Evolutionary conservation across 208 protist species (phyloP).

Genomic region (Angomonas ambiguus): DNA sequence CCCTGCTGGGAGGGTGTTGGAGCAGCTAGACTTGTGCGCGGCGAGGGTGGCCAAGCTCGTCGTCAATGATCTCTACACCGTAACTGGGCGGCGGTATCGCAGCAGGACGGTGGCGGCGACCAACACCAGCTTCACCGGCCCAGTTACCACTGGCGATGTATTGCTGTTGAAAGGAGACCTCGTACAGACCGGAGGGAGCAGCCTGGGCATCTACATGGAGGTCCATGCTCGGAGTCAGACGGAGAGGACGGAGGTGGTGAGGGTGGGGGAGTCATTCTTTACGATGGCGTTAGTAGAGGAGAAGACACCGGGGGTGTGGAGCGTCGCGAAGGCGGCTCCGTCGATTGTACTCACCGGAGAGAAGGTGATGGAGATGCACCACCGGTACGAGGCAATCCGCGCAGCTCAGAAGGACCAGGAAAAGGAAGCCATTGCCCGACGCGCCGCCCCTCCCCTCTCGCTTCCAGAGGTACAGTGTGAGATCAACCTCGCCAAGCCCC

Average conservation of each 20-base stretch:
- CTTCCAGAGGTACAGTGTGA: conserved; percentile 44
- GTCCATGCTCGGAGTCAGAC: too few species aligned
- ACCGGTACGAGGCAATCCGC: conserved; percentile 54
- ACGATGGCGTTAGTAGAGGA: conserved; percentile 81
- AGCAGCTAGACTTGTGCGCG: conserved; percentile 83
- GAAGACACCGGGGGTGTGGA: too few species aligned
- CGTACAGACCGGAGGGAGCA: conserved; percentile 74
- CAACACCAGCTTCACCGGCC: conserved; percentile 61
- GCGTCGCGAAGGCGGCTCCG: conserved; percentile 73
- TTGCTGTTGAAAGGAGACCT: conserved; percentile 66
- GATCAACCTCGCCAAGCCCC: conserved; percentile 52
- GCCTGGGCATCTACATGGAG: conserved; percentile 72
- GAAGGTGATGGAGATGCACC: conserved; percentile 50
- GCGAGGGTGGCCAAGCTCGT: conserved; percentile 45
- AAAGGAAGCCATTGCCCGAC: conserved; percentile 9
- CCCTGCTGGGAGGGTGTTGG: conserved; percentile 64
- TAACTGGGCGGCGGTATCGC: conserved; percentile 22
- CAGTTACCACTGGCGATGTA: conserved; percentile 81
- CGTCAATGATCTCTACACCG: conserved; percentile 12
- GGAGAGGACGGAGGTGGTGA: too few species aligned
- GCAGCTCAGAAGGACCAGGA: conserved; percentile 33
- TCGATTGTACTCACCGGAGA: conserved; percentile 63
- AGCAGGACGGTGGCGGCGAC: conserved; percentile 76
- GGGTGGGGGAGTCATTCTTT: conserved; percentile 80
- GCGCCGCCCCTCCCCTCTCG: conserved; percentile 27